Base-by-base conservation (phyloP, 257 asterid genomes). In the Agastache rugosa region DNA sequence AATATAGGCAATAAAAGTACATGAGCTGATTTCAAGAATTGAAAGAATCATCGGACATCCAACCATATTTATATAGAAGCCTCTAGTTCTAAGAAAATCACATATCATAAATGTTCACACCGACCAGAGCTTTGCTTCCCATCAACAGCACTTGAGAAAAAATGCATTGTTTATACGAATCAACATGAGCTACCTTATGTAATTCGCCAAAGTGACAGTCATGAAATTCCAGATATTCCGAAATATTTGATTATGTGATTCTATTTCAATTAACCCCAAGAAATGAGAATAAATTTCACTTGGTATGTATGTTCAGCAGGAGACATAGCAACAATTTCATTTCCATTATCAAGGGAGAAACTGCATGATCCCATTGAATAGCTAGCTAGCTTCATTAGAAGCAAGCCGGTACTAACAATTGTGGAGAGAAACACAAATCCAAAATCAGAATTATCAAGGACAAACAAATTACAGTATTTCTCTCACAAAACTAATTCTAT, bases 381-480 rank as follows among this genome's bases (percentile, higher is more conserved):
- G 19, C 56, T 8, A 48, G 22, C 8, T 11, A 20, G 47, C 50
- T 51, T 56, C 63, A 53, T 14, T 22, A 19, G 34, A 69, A 51
- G 37, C 45, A 58, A n/a, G 25, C 64, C 22, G 15, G 9, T 11
- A 54, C n/a, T 20, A 34, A 15, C 4, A 15, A 71, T 44, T 42
- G 11, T 51, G 2, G 39, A 58, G 22, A 22, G 31, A 37, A 54
- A 51, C 68, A 27, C 59, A 42, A 42, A 56, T 20, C 41, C 41
- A 55, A 37, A 37, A 71, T 23, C 44, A 37, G 56, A 56, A 41
- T 4, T n/a, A 41, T 27, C 19, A 71, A 11, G 67, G 69, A 25
- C 69, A 59, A 58, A 72, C 37, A 45, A 72, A 31, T 47, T 27
- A n/a, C 14, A n/a, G 29, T 50, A 23, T 45, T 73, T 20, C 16